Evolutionary conservation across 2,329 filamentous ascomycete genomes (phyloP).

Genomic region (Pyricularia sp.): DNA sequence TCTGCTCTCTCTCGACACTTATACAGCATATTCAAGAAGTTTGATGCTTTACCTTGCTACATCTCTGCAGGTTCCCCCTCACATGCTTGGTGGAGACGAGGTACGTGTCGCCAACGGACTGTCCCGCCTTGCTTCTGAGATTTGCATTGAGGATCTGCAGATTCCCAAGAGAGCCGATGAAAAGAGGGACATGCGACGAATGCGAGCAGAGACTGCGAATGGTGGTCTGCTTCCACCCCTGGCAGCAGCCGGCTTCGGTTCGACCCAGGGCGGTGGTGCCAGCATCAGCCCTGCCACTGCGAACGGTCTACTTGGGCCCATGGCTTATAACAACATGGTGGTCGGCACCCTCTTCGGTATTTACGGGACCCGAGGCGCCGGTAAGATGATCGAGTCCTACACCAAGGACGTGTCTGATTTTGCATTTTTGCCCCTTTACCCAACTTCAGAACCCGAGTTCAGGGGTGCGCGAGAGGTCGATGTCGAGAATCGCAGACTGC

Average conservation of each 20-base stretch:
- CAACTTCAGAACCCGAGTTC: constrained; percentile 26
- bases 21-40: constrained; percentile 59
- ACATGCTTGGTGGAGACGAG: constrained; percentile 57
- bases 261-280: constrained; percentile 55
- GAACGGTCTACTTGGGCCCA: constrained; percentile 63
- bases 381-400: constrained; percentile 81
- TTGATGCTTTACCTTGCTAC: constrained; percentile 58
- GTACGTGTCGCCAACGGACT: constrained; percentile 61
- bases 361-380: constrained; percentile 73
- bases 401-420: constrained; percentile 80
- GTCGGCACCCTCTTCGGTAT: constrained; percentile 83
- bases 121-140: constrained; percentile 55
- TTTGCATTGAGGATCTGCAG: constrained; percentile 49
- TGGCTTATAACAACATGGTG: constrained; percentile 67
- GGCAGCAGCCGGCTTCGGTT: constrained; percentile 65
- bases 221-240: constrained; percentile 33
- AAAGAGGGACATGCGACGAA: constrained; percentile 49
- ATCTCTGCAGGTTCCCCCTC: constrained; percentile 54
- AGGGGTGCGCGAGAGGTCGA: constrained; percentile 37
- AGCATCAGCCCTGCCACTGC: constrained; percentile 63
- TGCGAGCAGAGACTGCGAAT: constrained; percentile 51
- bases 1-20: constrained; percentile 64
- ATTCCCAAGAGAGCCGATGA: constrained; percentile 51
- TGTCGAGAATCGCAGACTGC: constrained; percentile 52
- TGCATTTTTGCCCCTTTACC: constrained; percentile 63